These are phyloP conservation scores for Penicillium goetzii DNA, from an alignment of 495 filamentous ascomycete genomes.

Conservation along the genomic window DNA sequence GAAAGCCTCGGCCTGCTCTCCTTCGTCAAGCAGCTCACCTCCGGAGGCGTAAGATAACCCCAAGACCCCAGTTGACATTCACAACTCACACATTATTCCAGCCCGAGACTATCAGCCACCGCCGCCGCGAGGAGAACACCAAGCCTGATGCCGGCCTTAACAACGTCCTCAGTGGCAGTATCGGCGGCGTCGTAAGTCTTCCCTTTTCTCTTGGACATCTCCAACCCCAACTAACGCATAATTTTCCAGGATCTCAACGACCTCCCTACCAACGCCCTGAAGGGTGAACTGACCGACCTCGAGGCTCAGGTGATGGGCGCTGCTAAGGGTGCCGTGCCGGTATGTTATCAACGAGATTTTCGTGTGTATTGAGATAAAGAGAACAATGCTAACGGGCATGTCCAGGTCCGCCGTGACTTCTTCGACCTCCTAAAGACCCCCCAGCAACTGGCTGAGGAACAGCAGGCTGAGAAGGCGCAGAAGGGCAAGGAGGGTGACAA, in stretches of 20 bases:
- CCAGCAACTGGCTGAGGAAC: neutral
- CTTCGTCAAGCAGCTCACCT: constrained; percentile 12
- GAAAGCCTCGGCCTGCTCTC: constrained; percentile 10
- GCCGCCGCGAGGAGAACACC: neutral
- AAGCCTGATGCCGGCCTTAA: neutral
- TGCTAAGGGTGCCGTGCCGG: neutral
- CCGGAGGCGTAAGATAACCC: constrained; percentile 10
- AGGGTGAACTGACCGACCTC: neutral
- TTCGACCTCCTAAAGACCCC: constrained; percentile 9
- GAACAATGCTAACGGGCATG: neutral
- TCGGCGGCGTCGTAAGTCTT: neutral
- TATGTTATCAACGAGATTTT: neutral
- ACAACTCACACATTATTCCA: constrained; percentile 5
- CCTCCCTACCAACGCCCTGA: neutral
- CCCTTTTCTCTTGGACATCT: neutral
- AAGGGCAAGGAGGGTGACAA: constrained; percentile 1
- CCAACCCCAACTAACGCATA: neutral
- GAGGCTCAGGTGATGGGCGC: neutral
- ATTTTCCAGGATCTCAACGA: neutral
- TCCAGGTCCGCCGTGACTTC: neutral
- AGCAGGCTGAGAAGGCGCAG: neutral
- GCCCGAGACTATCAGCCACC: constrained; percentile 13
- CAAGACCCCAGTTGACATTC: neutral
- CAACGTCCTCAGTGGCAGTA: neutral
- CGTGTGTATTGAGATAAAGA: neutral